phyloP scores from a whole-genome alignment of 2,329 filamentous ascomycete species.

The Alternaria brassicicola region DNA sequence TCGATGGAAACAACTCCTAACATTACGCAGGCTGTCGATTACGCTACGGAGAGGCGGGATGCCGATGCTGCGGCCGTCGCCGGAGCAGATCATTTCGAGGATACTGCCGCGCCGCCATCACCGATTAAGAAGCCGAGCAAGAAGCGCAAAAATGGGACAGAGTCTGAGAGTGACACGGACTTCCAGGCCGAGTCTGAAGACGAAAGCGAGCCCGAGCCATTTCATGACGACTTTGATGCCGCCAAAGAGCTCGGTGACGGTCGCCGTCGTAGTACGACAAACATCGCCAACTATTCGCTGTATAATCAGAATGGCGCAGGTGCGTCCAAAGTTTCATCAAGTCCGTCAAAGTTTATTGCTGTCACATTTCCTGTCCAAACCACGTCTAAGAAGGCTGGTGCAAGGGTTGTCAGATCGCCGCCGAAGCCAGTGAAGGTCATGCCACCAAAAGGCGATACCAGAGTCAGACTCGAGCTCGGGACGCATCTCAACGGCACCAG shows the following conservation, averaged over 20 bases:
- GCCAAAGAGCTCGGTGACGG: conserved; percentile 8
- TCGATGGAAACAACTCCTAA: conserved; percentile 6
- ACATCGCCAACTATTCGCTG: conserved; percentile 14
- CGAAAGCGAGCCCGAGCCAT: conserved; percentile 27
- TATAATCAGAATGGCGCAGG: conserved; percentile 31
- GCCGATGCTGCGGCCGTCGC: conserved; percentile 16
- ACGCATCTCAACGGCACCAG: neutral
- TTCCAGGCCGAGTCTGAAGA: conserved; percentile 52
- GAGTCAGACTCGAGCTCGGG: neutral
- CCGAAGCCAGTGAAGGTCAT: neutral
- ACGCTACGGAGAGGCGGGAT: conserved; percentile 48
- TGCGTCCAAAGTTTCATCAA: conserved; percentile 21
- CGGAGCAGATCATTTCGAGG: conserved; percentile 26
- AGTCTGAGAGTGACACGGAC: conserved; percentile 57
- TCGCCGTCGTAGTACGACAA: conserved; percentile 12
- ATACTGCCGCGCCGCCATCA: conserved; percentile 20
- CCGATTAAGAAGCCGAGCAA: conserved; percentile 42
- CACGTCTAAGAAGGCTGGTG: neutral
- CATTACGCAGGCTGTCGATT: conserved; percentile 52
- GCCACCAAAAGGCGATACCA: neutral
- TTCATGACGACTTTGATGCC: conserved; percentile 12
- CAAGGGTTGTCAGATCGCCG: neutral
- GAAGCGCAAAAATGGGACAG: conserved; percentile 38
- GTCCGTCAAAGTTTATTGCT: conserved; percentile 6
- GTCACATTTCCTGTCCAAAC: conserved; percentile 3